Conservation (phyloP, 139 green algal genomes). For the Marvania coccoides region DNA sequence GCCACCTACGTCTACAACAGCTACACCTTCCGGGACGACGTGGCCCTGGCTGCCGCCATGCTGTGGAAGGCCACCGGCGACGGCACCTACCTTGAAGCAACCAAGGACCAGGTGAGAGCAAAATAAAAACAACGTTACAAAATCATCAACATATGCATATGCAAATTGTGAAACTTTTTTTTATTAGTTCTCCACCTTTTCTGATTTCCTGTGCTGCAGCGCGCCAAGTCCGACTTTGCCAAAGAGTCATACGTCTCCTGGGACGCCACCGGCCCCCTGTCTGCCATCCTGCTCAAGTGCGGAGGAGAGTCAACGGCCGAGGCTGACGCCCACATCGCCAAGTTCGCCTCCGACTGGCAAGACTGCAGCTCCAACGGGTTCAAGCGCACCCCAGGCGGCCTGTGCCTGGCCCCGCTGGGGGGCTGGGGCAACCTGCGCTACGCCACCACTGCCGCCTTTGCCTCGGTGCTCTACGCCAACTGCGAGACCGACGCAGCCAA, state of each 20-base stretch:
- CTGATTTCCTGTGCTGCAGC: too few relatives aligned
- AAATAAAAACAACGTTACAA: too few relatives aligned
- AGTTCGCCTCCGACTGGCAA: background rate
- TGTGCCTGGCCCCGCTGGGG: conserved; percentile 14
- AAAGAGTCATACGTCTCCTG: background rate
- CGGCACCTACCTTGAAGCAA: conserved; percentile 20
- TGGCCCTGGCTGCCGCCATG: conserved; percentile 50
- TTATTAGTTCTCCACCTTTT: too few relatives aligned
- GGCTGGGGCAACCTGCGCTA: conserved; percentile 36
- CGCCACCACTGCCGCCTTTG: conserved; percentile 29
- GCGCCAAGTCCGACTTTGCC: background rate
- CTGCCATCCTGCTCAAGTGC: background rate
- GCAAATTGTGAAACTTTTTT: conserved; percentile 1
- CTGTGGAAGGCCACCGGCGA: conserved; percentile 45
- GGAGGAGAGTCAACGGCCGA: background rate
- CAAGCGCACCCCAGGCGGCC: conserved; percentile 21
- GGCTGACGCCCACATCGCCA: background rate
- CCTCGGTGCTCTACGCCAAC: conserved; percentile 26
- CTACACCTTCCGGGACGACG: conserved; percentile 39
- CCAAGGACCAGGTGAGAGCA: background rate
- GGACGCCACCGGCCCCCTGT: background rate
- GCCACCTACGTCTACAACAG: conserved; percentile 13
- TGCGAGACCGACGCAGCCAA: background rate
- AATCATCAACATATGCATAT: background rate
- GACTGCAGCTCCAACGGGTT: background rate